These are phyloP conservation scores for Lanmaoa pseudosensibilis DNA, from an alignment of 768 basidiomycete genomes.

Conservation along the genomic window DNA sequence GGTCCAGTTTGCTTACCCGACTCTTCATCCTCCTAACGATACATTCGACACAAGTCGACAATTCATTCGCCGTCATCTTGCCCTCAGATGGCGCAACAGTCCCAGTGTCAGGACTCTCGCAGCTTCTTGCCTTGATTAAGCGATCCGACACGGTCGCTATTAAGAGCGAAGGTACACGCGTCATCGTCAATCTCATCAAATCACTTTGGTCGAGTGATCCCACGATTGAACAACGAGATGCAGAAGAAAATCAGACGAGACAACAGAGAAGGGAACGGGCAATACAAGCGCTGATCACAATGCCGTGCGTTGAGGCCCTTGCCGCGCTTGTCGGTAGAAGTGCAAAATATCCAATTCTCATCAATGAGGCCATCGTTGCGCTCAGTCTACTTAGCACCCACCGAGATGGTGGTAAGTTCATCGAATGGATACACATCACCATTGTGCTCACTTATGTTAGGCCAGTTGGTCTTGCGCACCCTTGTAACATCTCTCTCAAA, in stretches of 20 bases:
- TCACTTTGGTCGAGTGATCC: conserved; percentile 66
- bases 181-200: conserved; percentile 83
- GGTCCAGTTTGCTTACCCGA: conserved; percentile 21
- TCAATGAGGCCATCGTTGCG: conserved; percentile 88
- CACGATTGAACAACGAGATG: conserved; percentile 26
- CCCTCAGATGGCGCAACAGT: conserved; percentile 35
- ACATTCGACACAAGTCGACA: conserved; percentile 37
- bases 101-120: conserved; percentile 54
- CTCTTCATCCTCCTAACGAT: conserved; percentile 33
- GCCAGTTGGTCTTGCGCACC: conserved; percentile 59
- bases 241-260: conserved; percentile 39
- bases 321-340: conserved; percentile 73
- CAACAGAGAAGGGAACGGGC: conserved; percentile 54
- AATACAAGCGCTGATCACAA: conserved; percentile 49
- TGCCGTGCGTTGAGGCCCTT: conserved; percentile 60
- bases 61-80: conserved; percentile 51
- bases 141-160: conserved; percentile 81
- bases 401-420: conserved; percentile 57
- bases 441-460: conserved; percentile 39
- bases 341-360: conserved; percentile 76
- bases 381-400: conserved; percentile 74
- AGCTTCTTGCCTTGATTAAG: conserved; percentile 70
- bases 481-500: conserved; percentile 50
- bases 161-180: conserved; percentile 87
- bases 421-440: background rate